phyloP scores from a whole-genome alignment of 2,329 filamentous ascomycete species.

The Fusarium sororula region DNA sequence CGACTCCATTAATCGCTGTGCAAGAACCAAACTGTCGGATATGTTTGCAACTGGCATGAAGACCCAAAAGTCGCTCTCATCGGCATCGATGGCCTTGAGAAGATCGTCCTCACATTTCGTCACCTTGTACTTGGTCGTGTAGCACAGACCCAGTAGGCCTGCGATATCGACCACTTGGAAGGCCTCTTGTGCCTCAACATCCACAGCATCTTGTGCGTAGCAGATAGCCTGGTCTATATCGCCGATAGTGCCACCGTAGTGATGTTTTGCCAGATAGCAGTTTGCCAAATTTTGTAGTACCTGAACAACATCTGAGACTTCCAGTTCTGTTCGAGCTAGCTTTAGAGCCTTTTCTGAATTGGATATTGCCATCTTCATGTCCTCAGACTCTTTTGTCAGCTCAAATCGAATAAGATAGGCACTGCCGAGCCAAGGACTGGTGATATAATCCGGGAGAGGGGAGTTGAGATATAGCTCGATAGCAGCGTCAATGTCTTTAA shows the following conservation, averaged over 20 bases:
- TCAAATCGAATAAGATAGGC: rapidly evolving
- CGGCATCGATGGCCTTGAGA: background rate
- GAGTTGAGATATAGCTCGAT: background rate
- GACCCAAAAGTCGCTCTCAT: background rate
- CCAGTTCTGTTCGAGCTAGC: background rate
- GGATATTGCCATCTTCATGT: rapidly evolving
- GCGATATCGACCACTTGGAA: background rate
- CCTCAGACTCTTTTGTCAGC: background rate
- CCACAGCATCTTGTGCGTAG: background rate
- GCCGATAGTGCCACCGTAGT: rapidly evolving
- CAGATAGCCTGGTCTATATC: rapidly evolving
- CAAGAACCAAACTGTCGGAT: background rate
- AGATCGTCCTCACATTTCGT: background rate
- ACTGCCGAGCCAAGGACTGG: background rate
- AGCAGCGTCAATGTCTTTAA: background rate
- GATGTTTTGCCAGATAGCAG: background rate
- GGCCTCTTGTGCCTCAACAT: too few species aligned
- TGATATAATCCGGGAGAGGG: background rate
- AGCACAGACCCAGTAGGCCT: background rate
- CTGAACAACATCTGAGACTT: background rate
- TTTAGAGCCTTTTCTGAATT: background rate
- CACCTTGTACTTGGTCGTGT: background rate
- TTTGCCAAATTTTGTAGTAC: background rate
- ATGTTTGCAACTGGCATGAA: background rate
- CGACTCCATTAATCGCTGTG: background rate